phyloP scores from a whole-genome alignment of 495 filamentous ascomycete genomes.

The Xylaria venustula region DNA sequence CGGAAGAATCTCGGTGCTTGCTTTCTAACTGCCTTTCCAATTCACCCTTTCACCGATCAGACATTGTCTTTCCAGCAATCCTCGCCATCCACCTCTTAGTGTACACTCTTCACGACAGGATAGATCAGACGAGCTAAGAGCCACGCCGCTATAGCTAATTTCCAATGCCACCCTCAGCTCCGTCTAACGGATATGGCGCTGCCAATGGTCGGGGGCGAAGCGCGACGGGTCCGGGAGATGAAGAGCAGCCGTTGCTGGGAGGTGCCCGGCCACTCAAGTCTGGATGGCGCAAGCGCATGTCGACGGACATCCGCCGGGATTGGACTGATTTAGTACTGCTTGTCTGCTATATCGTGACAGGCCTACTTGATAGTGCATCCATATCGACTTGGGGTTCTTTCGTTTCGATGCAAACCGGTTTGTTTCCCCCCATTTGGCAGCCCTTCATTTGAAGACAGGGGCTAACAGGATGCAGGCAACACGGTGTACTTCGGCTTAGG shows the following conservation, averaged over 20 bases:
- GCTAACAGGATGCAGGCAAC: constrained; percentile 46
- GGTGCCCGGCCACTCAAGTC: constrained; percentile 12
- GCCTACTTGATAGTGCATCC: constrained; percentile 68
- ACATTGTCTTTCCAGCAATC: too few species aligned
- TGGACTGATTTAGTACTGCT: constrained; percentile 63
- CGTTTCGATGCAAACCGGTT: constrained; percentile 76
- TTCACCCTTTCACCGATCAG: too few species aligned
- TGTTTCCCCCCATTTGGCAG: constrained; percentile 1
- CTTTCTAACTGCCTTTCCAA: too few species aligned
- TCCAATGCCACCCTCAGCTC: constrained; percentile 16
- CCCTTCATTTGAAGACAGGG: neutral
- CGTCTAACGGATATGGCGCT: constrained; percentile 22
- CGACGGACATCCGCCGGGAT: constrained; percentile 48
- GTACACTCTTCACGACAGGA: too few species aligned
- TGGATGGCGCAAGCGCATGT: constrained; percentile 43
- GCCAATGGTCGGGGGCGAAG: constrained; percentile 5
- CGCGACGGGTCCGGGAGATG: constrained; percentile 21
- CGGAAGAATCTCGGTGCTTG: neutral
- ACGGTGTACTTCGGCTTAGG: constrained; percentile 74
- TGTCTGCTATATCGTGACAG: constrained; percentile 69
- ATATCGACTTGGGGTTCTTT: constrained; percentile 75
- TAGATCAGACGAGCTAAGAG: too few species aligned
- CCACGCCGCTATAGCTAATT: neutral
- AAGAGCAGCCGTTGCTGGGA: constrained; percentile 41
- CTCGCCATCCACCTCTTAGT: too few species aligned